Base-by-base conservation (phyloP, 257 asterid genomes). In the Verbascum thapsus region DNA sequence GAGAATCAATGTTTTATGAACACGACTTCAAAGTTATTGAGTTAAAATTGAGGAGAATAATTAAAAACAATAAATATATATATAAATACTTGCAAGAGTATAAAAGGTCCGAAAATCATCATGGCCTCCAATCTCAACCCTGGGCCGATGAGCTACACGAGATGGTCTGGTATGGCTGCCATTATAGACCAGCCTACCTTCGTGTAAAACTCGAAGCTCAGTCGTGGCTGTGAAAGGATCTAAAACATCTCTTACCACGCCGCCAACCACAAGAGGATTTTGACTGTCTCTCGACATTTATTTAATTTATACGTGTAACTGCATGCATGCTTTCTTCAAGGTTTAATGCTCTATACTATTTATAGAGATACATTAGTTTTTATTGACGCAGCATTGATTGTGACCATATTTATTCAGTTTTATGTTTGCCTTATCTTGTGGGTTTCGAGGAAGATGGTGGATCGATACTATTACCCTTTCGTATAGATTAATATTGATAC, bases 61-160 rank as follows among this genome's bases (percentile, higher is more conserved):
- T 10, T 15, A 22, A n/a, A 3, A 20, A 7, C 0, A 42, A 22
- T 12, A 44, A 44, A n/a, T 60, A 48, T 15, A 5, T n/a, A n/a
- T n/a, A 45, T 8, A 35, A 19, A 34, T 2, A 63, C 80, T 66
- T 74, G 74, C 83, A 34, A 78, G 78, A 32, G 83, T 74, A 44
- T 78, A 74, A 26, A 78, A 53, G 2, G 75, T 47, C 4, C 80
- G 75, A 13, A 78, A 72, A 53, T 74, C 80, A 4, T 67, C 57
- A 12, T 58, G 58, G 5, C 58, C 74, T 3, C 79, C 82, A 20
- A 77, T 51, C 42, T 64, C 76, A 56, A 77, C 61, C 67, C 76
- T 63, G 8, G 83, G 83, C 9, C 48, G 70, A 23, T 3, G 4
- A 3, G 10, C 55, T 2, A 78, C 71, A 22, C 66, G 77, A 11